Evolutionary conservation across 305 asterid genomes (phyloP), one percentile per base, ranked within the genome.

Genomic region (Rubia balearica): DNA sequence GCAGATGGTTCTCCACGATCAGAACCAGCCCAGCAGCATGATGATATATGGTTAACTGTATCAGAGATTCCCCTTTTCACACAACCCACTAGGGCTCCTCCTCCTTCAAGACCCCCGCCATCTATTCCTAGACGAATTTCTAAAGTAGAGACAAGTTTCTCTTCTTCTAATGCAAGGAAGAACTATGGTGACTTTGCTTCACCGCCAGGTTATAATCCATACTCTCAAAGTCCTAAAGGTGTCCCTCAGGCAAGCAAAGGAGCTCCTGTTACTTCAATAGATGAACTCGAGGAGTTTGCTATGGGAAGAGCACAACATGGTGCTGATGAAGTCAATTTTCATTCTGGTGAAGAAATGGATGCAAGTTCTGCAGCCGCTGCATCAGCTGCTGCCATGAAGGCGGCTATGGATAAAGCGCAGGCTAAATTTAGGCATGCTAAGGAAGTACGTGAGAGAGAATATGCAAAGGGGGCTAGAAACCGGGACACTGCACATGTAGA

Each of bases 101-200:
- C 98, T 61, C 99, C 99, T 67, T 84, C 99, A 24, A 89, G 97
- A n/a, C 95, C 98, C 70, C 98, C 97, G 69, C 99, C 99, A 74
- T 92, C 92, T 55, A 82, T 92, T 78, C 98, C 99, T 68, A 83
- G 85, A 64, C 81, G 56, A 67, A 73, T 80, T 78, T 81, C 90
- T 63, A 88, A 76, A 76, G 68, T 83, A 51, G 93, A 78, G 71
- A 72, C 86, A 61, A 82, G 83, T 69, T 81, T 80, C 79, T 82
- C 74, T 75, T 71, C 89, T 68, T 85, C 97, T 69, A 81, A 81
- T 76, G 76, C 80, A 7, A 85, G 84, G 80, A 90, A 81, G 80
- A 86, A 79, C 84, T 79, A 81, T 78, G 91, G 81, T 73, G 96
- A 80, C 30, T 81, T 74, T 79, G 76, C 82, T 74, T 83, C 91